Conservation (phyloP, 2,329 filamentous ascomycete species). For the Pseudodiploospora longispora region DNA sequence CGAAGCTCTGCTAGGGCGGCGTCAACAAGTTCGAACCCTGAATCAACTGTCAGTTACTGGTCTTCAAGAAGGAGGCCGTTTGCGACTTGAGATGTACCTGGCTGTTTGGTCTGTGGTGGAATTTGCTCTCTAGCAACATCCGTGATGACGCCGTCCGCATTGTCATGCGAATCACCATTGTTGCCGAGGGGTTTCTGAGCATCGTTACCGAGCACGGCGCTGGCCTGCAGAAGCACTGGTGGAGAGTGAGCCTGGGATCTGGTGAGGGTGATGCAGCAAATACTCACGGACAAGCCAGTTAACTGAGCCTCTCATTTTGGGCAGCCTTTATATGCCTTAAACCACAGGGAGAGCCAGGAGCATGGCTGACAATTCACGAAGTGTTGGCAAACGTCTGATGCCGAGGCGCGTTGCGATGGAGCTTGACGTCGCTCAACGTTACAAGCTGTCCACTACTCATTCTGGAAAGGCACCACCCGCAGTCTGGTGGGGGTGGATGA, state of each 20-base stretch:
- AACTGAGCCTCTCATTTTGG: slow-evolving; percentile 32
- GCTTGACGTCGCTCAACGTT: not conserved
- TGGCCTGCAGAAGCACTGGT: slow-evolving; percentile 40
- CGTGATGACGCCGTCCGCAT: slow-evolving; percentile 22
- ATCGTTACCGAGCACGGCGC: slow-evolving; percentile 28
- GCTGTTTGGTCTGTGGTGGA: slow-evolving; percentile 23
- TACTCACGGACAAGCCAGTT: slow-evolving; percentile 36
- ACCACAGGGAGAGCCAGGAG: slow-evolving; percentile 13
- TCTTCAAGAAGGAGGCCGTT: slow-evolving; percentile 9
- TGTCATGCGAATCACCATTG: slow-evolving; percentile 20
- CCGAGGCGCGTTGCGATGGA: slow-evolving; percentile 4
- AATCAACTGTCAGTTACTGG: slow-evolving; percentile 1
- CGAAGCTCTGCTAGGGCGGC: slow-evolving; percentile 41
- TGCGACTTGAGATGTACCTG: slow-evolving; percentile 23
- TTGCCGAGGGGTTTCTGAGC: slow-evolving; percentile 29
- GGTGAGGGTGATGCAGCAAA: slow-evolving; percentile 4
- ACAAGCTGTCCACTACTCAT: slow-evolving; percentile 11
- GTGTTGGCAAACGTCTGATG: slow-evolving; percentile 1
- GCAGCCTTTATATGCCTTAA: slow-evolving; percentile 26
- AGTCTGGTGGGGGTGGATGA: too few species aligned
- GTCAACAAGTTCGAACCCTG: slow-evolving; percentile 47
- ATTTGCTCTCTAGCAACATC: slow-evolving; percentile 21
- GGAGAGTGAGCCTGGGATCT: slow-evolving; percentile 15
- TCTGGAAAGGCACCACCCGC: too few species aligned
- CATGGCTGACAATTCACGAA: slow-evolving; percentile 17